phyloP scores from a whole-genome alignment of 176 grass and related monocot species.

The Eleusine indica region DNA sequence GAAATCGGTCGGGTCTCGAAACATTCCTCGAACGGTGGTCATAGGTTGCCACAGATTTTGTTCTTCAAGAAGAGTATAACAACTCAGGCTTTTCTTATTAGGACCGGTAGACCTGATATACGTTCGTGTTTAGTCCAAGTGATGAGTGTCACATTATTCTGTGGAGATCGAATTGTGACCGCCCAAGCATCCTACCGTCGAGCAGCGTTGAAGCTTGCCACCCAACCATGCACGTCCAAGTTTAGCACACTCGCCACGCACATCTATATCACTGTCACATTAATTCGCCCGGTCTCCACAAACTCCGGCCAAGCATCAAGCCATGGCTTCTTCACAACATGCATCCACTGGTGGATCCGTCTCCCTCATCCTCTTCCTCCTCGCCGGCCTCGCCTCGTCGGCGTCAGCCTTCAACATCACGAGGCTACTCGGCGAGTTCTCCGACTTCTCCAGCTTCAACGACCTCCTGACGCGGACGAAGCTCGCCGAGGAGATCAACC shows the following conservation, averaged over 20 bases:
- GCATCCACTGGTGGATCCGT: not conserved
- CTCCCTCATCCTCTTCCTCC: slow-evolving; percentile 23
- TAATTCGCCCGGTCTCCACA: not conserved
- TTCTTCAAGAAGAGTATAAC: too few relatives aligned
- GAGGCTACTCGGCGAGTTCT: slow-evolving; percentile 48
- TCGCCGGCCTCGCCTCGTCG: slow-evolving; percentile 27
- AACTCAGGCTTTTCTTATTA: not conserved
- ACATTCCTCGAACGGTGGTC: not conserved
- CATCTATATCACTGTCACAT: not conserved
- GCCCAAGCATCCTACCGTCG: slow-evolving; percentile 6
- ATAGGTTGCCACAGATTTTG: too few relatives aligned
- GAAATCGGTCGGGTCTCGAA: too few relatives aligned
- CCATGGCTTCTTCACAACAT: slow-evolving; percentile 13
- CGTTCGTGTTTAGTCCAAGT: not conserved
- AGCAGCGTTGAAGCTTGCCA: not conserved
- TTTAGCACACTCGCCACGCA: not conserved
- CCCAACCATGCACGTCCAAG: not conserved
- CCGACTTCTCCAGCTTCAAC: slow-evolving; percentile 56
- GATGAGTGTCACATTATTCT: not conserved
- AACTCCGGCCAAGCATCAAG: slow-evolving; percentile 7
- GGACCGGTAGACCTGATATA: not conserved
- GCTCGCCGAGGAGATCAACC: slow-evolving; percentile 67
- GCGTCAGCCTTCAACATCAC: slow-evolving; percentile 54
- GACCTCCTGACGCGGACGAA: slow-evolving; percentile 57
- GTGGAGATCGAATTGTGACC: not conserved